Base-by-base conservation (phyloP, 2,329 filamentous ascomycete genomes). In the Nemania bipapillata region DNA sequence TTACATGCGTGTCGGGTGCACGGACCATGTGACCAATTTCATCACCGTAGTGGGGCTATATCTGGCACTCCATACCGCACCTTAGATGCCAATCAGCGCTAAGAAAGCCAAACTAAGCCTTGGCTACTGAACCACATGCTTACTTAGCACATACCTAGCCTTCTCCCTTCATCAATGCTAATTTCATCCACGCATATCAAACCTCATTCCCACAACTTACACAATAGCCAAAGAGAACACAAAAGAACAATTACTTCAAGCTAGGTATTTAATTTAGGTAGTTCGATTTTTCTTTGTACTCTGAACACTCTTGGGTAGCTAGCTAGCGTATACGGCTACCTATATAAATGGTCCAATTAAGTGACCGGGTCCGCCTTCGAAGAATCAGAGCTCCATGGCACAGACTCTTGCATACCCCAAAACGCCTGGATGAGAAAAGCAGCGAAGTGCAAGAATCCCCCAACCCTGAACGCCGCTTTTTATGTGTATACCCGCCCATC, bases 391-490 rank as follows among this genome's bases (percentile, higher is more conserved):
- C 42, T 60, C 5, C 52, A 49, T 50, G 56, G 59, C 61, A 69
- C 67, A 63, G 64, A 55, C 64, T 72, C 57, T 69, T 63, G 69
- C 53, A 58, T 64, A 62, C 71, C 73, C 71, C 70, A 15, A 35
- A 74, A 73, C 71, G 69, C 68, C 74, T 65, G 64, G 57, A 60
- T 67, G 65, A 60, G 67, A 67, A 47, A 75, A 75, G 56, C 70
- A 74, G 66, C 55, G 63, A 68, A 65, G 63, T 62, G 76, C 76
- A 74, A 75, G 45, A 56, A 66, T 68, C 50, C 49, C 65, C 69
- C 26, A 2, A 28, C 76, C 77, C 72, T 71, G 71, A 81, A 79
- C 81, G 81, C 82, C 83, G 76, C 79, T 83, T 84, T 45, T 85
- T 83, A 72, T 72, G 52, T 83, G 79, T 83, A 79, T 81, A 76